Evolutionary conservation across 176 grass and related monocot species (phyloP).

Genomic region (Panicum miliaceum): DNA sequence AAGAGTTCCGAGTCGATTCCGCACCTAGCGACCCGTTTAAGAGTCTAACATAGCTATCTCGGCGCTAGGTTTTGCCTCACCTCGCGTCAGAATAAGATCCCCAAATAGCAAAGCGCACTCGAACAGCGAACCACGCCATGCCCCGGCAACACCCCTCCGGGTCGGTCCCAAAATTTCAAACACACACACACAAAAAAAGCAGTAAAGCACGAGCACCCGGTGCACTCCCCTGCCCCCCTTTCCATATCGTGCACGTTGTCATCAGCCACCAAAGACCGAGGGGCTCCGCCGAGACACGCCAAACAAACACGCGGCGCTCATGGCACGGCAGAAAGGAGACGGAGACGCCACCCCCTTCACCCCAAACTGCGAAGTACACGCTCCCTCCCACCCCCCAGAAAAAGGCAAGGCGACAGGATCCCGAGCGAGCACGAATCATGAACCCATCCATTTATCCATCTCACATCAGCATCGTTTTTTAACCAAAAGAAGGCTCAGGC

Average conservation of each 20-base stretch:
- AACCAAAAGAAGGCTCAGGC: constrained; percentile 3
- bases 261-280: not conserved
- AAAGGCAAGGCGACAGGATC: constrained; percentile 9
- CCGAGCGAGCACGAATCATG: not conserved
- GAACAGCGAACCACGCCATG: not conserved
- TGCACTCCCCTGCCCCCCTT: not conserved
- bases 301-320: not conserved
- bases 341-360: not conserved
- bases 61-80: not conserved
- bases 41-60: no score
- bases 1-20: no score
- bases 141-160: not conserved
- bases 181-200: no score
- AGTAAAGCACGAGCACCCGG: no score
- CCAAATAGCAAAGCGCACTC: not conserved
- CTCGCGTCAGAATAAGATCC: not conserved
- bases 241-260: constrained; percentile 9
- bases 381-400: not conserved
- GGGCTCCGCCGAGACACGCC: not conserved
- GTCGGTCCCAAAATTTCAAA: not conserved
- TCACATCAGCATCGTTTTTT: constrained; percentile 13
- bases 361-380: constrained; percentile 24
- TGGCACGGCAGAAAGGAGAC: not conserved
- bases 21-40: no score
- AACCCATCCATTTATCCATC: not conserved